Conservation (phyloP, 495 filamentous ascomycete genomes). For the Alectoria sarmentosa region DNA sequence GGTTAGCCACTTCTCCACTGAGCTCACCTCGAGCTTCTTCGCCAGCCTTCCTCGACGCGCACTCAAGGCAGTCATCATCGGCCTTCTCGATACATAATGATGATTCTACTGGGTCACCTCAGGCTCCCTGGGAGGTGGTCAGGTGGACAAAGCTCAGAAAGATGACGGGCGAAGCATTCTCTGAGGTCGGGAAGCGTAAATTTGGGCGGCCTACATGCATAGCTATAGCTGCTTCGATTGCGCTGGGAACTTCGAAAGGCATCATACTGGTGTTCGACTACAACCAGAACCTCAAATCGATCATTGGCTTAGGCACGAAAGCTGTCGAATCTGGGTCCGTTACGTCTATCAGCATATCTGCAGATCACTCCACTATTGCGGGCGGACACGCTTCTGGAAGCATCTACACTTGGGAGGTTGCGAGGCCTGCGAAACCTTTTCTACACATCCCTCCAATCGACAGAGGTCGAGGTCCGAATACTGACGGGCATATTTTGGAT, state of each 20-base stretch:
- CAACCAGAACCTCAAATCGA: conserved; percentile 85
- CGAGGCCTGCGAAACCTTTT: conserved; percentile 73
- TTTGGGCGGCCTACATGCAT: conserved; percentile 91
- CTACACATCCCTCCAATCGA: conserved; percentile 77
- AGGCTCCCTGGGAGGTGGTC: conserved; percentile 89
- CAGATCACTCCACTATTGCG: conserved; percentile 86
- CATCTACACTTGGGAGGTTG: conserved; percentile 96
- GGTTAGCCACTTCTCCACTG: conserved; percentile 56
- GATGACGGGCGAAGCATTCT: conserved; percentile 81
- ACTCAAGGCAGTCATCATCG: conserved; percentile 72
- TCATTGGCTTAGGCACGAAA: conserved; percentile 92
- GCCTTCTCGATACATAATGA: conserved; percentile 47
- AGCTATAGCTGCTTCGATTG: conserved; percentile 81
- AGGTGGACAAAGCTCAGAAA: conserved; percentile 92
- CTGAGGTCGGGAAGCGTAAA: conserved; percentile 87
- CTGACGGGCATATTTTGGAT: conserved; percentile 76
- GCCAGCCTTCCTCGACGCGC: conserved; percentile 66
- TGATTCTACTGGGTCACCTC: conserved; percentile 55
- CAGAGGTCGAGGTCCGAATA: conserved; percentile 51
- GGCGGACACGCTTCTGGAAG: conserved; percentile 82
- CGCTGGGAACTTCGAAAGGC: conserved; percentile 87
- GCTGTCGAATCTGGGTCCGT: conserved; percentile 87
- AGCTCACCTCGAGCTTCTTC: conserved; percentile 62
- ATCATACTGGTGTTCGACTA: conserved; percentile 95
- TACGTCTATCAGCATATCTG: conserved; percentile 82